Percentiles rank a stretch among this genome's conserved stretches.
phyloP scores from a whole-genome alignment of 331 rosid genomes.

The Acacia pycnantha region DNA sequence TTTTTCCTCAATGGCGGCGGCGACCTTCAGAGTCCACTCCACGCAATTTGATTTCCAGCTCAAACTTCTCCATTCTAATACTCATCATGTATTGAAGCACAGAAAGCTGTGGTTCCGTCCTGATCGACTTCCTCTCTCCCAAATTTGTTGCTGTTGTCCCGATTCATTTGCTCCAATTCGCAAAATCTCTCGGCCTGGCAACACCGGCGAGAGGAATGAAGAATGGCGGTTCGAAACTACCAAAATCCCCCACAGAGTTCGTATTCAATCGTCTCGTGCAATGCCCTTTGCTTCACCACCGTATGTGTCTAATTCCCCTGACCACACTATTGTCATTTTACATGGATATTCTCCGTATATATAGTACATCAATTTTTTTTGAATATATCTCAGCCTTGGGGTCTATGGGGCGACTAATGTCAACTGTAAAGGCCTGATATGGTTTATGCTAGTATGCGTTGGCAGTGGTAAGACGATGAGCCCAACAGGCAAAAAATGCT shows the following conservation, averaged over 20 bases:
- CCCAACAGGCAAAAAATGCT: not conserved
- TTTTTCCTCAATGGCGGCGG: not conserved
- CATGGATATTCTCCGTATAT: not conserved
- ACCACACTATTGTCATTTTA: not conserved
- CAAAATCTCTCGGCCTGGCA: not conserved
- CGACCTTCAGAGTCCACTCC: not conserved
- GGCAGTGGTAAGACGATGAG: not conserved
- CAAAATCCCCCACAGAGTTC: constrained; percentile 50
- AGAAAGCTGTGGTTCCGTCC: not conserved
- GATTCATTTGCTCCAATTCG: not conserved
- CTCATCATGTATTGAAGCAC: not conserved
- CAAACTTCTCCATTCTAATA: not conserved
- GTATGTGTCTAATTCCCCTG: not conserved
- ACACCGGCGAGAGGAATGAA: constrained; percentile 32
- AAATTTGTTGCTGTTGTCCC: not conserved
- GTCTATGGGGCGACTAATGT: not conserved
- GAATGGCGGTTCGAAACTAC: constrained; percentile 64
- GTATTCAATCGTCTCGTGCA: constrained; percentile 53
- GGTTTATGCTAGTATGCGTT: not conserved
- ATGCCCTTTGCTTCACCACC: constrained; percentile 39
- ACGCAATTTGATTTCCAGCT: not conserved
- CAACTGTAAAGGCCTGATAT: not conserved
- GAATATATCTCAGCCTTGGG: not conserved
- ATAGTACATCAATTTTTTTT: not conserved
- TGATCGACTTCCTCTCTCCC: not conserved